Evolutionary conservation across 805 yeast genomes (phyloP).

Genomic region (Maudiozyma barnettii): DNA sequence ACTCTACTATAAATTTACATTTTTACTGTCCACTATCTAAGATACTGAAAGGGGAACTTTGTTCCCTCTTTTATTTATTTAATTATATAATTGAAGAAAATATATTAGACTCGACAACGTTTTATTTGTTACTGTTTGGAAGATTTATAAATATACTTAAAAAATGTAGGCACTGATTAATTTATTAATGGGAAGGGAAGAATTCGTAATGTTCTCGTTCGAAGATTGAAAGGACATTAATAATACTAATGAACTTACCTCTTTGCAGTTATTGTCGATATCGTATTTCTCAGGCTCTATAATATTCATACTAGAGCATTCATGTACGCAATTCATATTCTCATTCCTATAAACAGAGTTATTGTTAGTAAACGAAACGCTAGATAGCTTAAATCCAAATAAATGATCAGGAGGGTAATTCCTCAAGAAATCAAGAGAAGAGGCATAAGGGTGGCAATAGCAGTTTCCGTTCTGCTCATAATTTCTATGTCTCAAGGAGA

Average conservation of each 20-base stretch:
- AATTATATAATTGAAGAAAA: not conserved
- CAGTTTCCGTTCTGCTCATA: not conserved
- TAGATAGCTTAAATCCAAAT: not conserved
- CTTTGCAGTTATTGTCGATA: not conserved
- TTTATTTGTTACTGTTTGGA: too few relatives aligned
- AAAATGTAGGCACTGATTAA: not conserved
- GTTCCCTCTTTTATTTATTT: not conserved
- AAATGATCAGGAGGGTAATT: not conserved
- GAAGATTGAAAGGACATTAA: not conserved
- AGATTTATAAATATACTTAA: not conserved
- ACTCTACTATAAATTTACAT: not conserved
- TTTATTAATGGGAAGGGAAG: not conserved
- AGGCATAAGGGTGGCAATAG: slow-evolving; percentile 4
- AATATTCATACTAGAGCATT: too few relatives aligned
- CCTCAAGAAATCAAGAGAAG: slow-evolving; percentile 1
- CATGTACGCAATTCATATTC: not conserved
- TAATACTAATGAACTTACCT: not conserved
- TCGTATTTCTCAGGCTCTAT: too few relatives aligned
- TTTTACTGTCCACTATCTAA: not conserved
- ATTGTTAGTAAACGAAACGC: not conserved
- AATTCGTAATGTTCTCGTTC: not conserved
- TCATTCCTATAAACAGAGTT: not conserved
- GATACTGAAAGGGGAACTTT: not conserved
- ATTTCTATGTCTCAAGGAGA: slow-evolving; percentile 6
- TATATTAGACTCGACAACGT: not conserved